phyloP scores from a whole-genome alignment of 805 yeast species.

The Candida mattraensis region DNA sequence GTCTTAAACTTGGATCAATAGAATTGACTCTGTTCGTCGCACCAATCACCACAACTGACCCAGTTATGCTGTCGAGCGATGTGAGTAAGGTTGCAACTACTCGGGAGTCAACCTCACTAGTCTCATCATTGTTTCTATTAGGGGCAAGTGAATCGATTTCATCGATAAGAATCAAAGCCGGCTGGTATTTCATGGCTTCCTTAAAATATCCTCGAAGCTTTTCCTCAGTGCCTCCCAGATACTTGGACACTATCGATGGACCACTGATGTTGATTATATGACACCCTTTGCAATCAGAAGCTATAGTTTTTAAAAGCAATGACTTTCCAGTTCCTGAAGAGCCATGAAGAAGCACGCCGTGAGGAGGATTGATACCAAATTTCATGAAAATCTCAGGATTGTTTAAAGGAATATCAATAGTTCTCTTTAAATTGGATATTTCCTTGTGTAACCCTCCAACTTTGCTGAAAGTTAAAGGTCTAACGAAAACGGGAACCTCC shows the following conservation, averaged over 20 bases:
- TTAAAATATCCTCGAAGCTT: slow-evolving; percentile 77
- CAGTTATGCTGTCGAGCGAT: slow-evolving; percentile 75
- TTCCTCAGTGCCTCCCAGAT: slow-evolving; percentile 91
- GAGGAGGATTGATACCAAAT: slow-evolving; percentile 89
- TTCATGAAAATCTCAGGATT: slow-evolving; percentile 74
- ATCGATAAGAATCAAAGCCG: slow-evolving; percentile 84
- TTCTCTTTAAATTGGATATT: slow-evolving; percentile 57
- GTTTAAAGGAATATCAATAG: slow-evolving; percentile 78
- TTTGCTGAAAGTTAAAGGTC: slow-evolving; percentile 35
- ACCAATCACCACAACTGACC: slow-evolving; percentile 68
- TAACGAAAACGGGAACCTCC: slow-evolving; percentile 42
- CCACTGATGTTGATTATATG: slow-evolving; percentile 88
- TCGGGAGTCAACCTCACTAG: slow-evolving; percentile 87
- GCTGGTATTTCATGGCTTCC: slow-evolving; percentile 85
- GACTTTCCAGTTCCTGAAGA: slow-evolving; percentile 98
- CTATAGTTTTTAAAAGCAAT: slow-evolving; percentile 79
- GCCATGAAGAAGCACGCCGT: slow-evolving; percentile 92
- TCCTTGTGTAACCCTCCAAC: slow-evolving; percentile 81
- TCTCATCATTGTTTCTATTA: slow-evolving; percentile 74
- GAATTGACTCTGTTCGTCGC: slow-evolving; percentile 94
- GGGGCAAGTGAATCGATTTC: slow-evolving; percentile 95
- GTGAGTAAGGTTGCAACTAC: slow-evolving; percentile 88
- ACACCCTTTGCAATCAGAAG: slow-evolving; percentile 66
- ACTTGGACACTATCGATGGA: slow-evolving; percentile 88
- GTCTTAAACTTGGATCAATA: slow-evolving; percentile 82